These are phyloP conservation scores for Boechera stricta DNA, from an alignment of 345 rosid species.

Conservation along the genomic window DNA sequence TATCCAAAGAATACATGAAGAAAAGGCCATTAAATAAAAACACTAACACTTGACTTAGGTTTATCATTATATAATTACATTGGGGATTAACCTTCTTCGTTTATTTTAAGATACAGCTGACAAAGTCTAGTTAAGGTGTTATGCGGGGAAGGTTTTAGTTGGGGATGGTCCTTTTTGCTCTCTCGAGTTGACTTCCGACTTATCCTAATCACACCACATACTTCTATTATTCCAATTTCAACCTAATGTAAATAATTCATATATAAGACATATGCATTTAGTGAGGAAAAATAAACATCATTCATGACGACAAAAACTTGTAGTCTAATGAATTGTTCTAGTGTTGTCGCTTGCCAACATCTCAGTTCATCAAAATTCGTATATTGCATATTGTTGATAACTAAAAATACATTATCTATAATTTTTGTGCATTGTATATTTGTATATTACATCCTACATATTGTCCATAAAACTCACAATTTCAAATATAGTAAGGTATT, in stretches of 20 bases:
- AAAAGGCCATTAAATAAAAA: slow-evolving; percentile 15
- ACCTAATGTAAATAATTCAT: slow-evolving; percentile 11
- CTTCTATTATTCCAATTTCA: neutral
- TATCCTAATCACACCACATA: slow-evolving; percentile 15
- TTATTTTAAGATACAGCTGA: slow-evolving; percentile 31
- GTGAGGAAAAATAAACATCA: slow-evolving; percentile 20
- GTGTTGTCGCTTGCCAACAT: neutral
- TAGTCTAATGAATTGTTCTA: neutral
- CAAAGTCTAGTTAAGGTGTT: slow-evolving; percentile 25
- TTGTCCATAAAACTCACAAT: neutral
- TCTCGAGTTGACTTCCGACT: slow-evolving; percentile 59
- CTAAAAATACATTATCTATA: neutral
- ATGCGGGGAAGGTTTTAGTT: slow-evolving; percentile 61
- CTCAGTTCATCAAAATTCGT: neutral
- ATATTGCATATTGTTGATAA: neutral
- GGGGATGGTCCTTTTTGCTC: slow-evolving; percentile 54
- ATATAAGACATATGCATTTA: neutral
- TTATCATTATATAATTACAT: neutral
- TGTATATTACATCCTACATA: neutral
- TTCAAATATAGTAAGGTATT: neutral
- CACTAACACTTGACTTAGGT: slow-evolving; percentile 38
- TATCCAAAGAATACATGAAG: slow-evolving; percentile 15
- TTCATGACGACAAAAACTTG: slow-evolving; percentile 4
- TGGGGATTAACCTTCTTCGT: slow-evolving; percentile 29
- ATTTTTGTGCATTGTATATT: neutral